phyloP scores from a whole-genome alignment of 2,329 filamentous ascomycete genomes.

The Stemphylium beticola region DNA sequence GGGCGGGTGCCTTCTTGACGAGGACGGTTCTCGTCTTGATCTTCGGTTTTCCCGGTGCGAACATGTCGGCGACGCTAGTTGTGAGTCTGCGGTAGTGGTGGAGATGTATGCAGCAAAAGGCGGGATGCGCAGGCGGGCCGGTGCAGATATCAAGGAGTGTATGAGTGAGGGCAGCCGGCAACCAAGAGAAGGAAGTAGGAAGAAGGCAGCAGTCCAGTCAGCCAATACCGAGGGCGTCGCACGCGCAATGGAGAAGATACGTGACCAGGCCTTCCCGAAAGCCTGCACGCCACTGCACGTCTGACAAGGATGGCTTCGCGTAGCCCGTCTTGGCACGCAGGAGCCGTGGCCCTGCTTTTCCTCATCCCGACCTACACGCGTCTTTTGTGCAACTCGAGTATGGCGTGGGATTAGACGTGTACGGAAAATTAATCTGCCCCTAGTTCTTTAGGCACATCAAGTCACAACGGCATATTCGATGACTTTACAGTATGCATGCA shows the following conservation, averaged over 20 bases:
- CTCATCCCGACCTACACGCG: not conserved
- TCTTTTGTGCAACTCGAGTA: not conserved
- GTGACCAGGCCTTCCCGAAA: slow-evolving; percentile 18
- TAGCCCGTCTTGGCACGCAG: slow-evolving; percentile 12
- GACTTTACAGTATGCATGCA: no score
- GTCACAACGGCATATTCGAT: no score
- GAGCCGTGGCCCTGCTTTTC: slow-evolving; percentile 1
- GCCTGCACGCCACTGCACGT: slow-evolving; percentile 31
- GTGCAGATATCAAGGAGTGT: slow-evolving; percentile 20
- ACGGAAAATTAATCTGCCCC: no score
- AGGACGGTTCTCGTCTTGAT: slow-evolving; percentile 43
- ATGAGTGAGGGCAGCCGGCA: slow-evolving; percentile 12
- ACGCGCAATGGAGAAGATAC: slow-evolving; percentile 21
- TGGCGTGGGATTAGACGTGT: no score
- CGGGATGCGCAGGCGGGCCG: slow-evolving; percentile 10
- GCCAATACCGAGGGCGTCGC: slow-evolving; percentile 24
- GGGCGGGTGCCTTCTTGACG: slow-evolving; percentile 33
- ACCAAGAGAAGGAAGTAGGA: slow-evolving; percentile 15
- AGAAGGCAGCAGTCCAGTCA: slow-evolving; percentile 21
- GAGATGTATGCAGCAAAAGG: slow-evolving; percentile 8
- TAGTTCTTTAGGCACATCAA: no score
- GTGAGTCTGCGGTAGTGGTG: slow-evolving; percentile 5
- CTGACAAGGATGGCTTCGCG: slow-evolving; percentile 22
- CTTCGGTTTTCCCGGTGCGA: slow-evolving; percentile 39
- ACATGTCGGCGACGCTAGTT: slow-evolving; percentile 31